Evolutionary conservation across 495 filamentous ascomycete species (phyloP).

Genomic region (Aspergillus saccharolyticus): DNA sequence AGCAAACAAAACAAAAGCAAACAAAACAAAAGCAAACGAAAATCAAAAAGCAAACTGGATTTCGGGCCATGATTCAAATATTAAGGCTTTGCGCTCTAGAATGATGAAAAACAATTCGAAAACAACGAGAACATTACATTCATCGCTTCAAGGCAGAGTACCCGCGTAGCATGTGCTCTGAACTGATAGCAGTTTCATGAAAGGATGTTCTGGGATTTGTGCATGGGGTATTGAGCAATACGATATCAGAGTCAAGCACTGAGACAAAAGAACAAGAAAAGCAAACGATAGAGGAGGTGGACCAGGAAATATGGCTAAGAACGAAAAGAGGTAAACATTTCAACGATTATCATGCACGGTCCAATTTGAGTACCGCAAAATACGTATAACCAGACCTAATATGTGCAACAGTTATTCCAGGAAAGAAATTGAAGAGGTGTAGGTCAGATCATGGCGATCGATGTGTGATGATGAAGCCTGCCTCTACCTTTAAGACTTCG

Average conservation of each 20-base stretch:
- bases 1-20: neutral
- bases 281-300: no score
- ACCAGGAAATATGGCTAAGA: neutral
- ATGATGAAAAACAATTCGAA: neutral
- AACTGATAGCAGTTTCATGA: neutral
- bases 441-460: neutral
- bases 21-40: neutral
- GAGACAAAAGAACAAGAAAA: conserved; percentile 3
- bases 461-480: no score
- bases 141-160: neutral
- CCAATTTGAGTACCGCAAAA: neutral
- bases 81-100: no score
- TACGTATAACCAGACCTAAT: neutral
- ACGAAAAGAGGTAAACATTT: neutral
- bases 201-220: neutral
- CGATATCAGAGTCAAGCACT: no score
- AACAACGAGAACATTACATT: neutral
- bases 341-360: neutral
- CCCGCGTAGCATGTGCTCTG: neutral
- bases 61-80: no score
- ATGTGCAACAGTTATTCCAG: neutral
- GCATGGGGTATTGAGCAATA: neutral
- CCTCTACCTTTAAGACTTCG: no score
- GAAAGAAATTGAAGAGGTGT: no score
- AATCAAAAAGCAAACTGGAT: no score